Evolutionary conservation across 805 yeast species (phyloP).

Genomic region (Saccharomyces paradoxus): DNA sequence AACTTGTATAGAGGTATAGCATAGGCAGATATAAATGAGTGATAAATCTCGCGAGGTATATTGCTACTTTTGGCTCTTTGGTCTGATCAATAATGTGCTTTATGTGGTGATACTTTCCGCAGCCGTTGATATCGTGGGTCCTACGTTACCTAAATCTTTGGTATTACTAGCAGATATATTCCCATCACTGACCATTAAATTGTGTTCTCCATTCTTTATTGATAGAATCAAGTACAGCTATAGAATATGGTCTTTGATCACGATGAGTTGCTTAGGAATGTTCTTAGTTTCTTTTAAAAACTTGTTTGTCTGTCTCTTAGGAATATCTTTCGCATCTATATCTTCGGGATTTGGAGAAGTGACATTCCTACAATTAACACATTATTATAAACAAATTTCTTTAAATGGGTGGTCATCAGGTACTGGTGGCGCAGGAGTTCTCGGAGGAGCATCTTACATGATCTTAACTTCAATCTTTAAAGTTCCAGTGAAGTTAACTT

Average conservation of each 20-base stretch:
- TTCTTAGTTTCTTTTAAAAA: conserved; percentile 38
- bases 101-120: conserved; percentile 89
- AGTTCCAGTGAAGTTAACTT: conserved; percentile 43
- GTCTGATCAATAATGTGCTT: conserved; percentile 77
- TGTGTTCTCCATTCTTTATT: conserved; percentile 70
- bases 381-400: conserved; percentile 53
- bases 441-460: conserved; percentile 69
- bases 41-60: conserved; percentile 25
- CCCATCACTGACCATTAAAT: conserved; percentile 69
- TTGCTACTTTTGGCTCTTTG: conserved; percentile 68
- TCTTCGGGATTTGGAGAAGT: conserved; percentile 89
- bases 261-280: conserved; percentile 68
- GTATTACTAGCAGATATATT: conserved; percentile 80
- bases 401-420: conserved; percentile 88
- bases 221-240: conserved; percentile 51
- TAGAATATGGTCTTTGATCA: conserved; percentile 49
- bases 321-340: conserved; percentile 69
- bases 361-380: conserved; percentile 81
- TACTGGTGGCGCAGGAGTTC: conserved; percentile 91
- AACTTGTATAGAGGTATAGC: background rate
- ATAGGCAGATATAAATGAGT: background rate
- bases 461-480: conserved; percentile 62
- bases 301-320: conserved; percentile 43
- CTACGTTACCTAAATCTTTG: conserved; percentile 71
- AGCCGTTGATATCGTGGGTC: conserved; percentile 86